Conservation (phyloP, 2,329 filamentous ascomycete genomes). For the Colletotrichum tofieldiae region DNA sequence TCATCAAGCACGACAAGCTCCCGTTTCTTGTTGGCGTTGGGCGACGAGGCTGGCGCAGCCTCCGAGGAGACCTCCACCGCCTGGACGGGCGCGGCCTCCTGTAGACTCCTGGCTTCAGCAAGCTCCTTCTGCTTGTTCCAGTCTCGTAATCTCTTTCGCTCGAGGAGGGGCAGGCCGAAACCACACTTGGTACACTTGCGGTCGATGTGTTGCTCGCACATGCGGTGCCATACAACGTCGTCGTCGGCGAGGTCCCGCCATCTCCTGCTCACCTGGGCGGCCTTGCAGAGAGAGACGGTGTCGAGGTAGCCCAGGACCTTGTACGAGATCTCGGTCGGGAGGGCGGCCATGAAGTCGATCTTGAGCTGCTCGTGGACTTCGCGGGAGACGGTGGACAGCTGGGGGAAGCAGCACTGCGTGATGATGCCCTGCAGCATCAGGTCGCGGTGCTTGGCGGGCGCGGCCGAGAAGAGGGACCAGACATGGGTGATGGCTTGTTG, state of each 20-base stretch:
- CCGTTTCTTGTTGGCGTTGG: constrained; percentile 54
- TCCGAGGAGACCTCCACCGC: constrained; percentile 44
- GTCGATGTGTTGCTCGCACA: constrained; percentile 95
- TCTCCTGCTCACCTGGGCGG: constrained; percentile 90
- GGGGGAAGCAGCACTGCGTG: constrained; percentile 96
- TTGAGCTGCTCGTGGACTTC: constrained; percentile 95
- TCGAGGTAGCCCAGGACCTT: constrained; percentile 95
- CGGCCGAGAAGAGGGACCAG: constrained; percentile 97
- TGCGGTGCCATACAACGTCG: constrained; percentile 95
- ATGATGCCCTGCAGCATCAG: constrained; percentile 98
- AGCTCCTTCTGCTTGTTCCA: constrained; percentile 89
- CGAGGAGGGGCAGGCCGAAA: constrained; percentile 92
- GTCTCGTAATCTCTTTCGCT: constrained; percentile 88
- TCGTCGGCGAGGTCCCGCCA: constrained; percentile 96
- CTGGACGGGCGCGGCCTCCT: constrained; percentile 43
- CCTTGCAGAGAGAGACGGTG: constrained; percentile 94
- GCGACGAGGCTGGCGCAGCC: constrained; percentile 38
- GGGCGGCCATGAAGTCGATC: constrained; percentile 93
- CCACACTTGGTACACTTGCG: constrained; percentile 95
- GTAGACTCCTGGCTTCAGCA: constrained; percentile 48
- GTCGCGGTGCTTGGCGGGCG: constrained; percentile 92
- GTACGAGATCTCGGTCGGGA: constrained; percentile 92
- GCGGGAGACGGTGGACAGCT: constrained; percentile 92
- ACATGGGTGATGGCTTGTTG: constrained; percentile 97
- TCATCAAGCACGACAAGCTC: constrained; percentile 49